Conservation (phyloP, 257 asterid genomes). For the Solanum sejunctum region DNA sequence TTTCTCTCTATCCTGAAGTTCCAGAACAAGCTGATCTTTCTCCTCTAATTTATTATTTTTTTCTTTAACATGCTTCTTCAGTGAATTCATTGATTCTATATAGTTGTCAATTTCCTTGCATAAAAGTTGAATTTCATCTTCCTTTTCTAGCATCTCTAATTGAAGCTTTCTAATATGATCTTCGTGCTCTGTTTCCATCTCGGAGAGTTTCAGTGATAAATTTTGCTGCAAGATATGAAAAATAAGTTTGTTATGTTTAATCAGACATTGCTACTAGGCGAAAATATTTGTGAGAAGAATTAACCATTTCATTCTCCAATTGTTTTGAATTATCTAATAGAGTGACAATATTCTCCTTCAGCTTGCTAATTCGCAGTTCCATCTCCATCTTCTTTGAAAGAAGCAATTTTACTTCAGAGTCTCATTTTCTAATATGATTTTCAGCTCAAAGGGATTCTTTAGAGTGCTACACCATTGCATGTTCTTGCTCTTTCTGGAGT, state of each 20-base stretch:
- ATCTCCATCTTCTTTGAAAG: constrained; percentile 50
- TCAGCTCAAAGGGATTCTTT: constrained; percentile 81
- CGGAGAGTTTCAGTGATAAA: constrained; percentile 40
- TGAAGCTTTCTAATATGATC: constrained; percentile 43
- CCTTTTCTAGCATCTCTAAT: constrained; percentile 47
- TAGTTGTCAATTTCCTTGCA: constrained; percentile 43
- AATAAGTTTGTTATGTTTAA: not conserved
- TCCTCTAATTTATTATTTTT: constrained; percentile 45
- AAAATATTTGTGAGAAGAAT: constrained; percentile 14
- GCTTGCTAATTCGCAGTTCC: constrained; percentile 40
- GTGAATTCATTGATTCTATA: constrained; percentile 35
- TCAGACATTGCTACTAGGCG: constrained; percentile 1
- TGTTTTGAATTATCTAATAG: constrained; percentile 49
- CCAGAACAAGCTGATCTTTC: constrained; percentile 49
- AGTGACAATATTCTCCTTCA: constrained; percentile 45
- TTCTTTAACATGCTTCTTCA: constrained; percentile 49
- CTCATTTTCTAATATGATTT: constrained; percentile 56
- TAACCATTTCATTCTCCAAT: constrained; percentile 63
- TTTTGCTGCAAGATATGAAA: constrained; percentile 61
- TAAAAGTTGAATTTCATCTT: constrained; percentile 42
- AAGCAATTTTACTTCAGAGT: constrained; percentile 54
- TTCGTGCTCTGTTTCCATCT: constrained; percentile 49
- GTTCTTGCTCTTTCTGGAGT: constrained; percentile 84
- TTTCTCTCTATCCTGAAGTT: constrained; percentile 43
- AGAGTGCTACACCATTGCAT: constrained; percentile 76